These are phyloP conservation scores for Aureobasidium sp. DNA, from an alignment of 2,329 filamentous ascomycete genomes.

Conservation along the genomic window DNA sequence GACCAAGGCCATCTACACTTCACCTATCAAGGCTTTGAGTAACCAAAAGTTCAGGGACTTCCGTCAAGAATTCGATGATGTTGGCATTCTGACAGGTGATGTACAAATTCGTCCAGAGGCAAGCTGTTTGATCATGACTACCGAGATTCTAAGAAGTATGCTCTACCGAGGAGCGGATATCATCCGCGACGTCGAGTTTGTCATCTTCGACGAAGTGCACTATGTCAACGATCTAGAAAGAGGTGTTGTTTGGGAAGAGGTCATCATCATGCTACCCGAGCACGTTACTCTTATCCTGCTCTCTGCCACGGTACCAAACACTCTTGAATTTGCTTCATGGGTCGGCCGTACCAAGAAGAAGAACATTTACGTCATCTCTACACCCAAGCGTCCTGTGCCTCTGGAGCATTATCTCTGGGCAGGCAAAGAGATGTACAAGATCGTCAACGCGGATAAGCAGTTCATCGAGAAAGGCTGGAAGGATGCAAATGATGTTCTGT, in stretches of 20 bases:
- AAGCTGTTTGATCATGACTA: slow-evolving; percentile 98
- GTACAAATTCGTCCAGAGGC: slow-evolving; percentile 97
- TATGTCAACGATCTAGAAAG: slow-evolving; percentile 96
- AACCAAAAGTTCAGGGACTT: slow-evolving; percentile 99
- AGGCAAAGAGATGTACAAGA: slow-evolving; percentile 84
- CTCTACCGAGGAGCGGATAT: slow-evolving; percentile 92
- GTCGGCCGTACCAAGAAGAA: slow-evolving; percentile 97
- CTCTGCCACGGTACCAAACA: slow-evolving; percentile 95
- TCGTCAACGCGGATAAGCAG: slow-evolving; percentile 84
- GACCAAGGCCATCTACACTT: slow-evolving; percentile 99
- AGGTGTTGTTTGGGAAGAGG: slow-evolving; percentile 98
- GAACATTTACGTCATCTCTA: slow-evolving; percentile 98
- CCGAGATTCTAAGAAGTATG: slow-evolving; percentile 96
- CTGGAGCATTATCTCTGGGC: slow-evolving; percentile 97
- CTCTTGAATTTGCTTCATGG: slow-evolving; percentile 96
- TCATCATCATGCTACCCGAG: slow-evolving; percentile 98
- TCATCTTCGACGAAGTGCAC: slow-evolving; percentile 98
- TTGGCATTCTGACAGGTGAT: slow-evolving; percentile 93
- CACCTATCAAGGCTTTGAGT: slow-evolving; percentile 94
- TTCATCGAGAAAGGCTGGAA: slow-evolving; percentile 95
- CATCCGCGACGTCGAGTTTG: slow-evolving; percentile 94
- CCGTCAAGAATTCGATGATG: slow-evolving; percentile 80
- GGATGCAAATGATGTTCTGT: slow-evolving; percentile 73
- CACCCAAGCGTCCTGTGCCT: slow-evolving; percentile 87
- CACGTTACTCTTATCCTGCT: slow-evolving; percentile 93